A percentile compares a stretch with the other conserved stretches of the same genome.
Evolutionary conservation across 176 grass and related monocot species (phyloP).

Genomic region (Oryza glaberrima): DNA sequence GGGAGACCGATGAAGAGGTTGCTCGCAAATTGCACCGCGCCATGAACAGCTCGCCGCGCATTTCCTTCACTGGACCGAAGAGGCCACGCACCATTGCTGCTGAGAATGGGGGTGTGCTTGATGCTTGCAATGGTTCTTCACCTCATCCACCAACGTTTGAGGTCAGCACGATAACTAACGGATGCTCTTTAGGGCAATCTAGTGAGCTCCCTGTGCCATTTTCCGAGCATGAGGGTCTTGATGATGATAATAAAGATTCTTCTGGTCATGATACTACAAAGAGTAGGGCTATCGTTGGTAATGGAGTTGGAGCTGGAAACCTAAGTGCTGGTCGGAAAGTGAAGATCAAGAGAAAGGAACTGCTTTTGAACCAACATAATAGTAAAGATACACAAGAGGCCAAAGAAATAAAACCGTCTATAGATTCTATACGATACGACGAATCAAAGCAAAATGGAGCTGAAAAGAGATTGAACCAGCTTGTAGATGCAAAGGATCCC

Average conservation of each 20-base stretch:
- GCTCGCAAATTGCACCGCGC: conserved; percentile 65
- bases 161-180: conserved; percentile 33
- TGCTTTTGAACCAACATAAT: conserved; percentile 58
- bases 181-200: conserved; percentile 45
- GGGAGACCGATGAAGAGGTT: conserved; percentile 55
- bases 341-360: conserved; percentile 73
- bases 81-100: not conserved
- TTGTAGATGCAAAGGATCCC: conserved; percentile 38
- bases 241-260: conserved; percentile 3
- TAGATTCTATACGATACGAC: conserved; percentile 35
- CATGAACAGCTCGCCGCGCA: conserved; percentile 68
- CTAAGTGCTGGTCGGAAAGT: conserved; percentile 39
- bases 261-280: not conserved
- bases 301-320: conserved; percentile 29
- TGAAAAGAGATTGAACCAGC: conserved; percentile 12
- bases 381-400: conserved; percentile 44
- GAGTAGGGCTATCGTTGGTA: conserved; percentile 16
- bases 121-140: conserved; percentile 47
- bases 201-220: conserved; percentile 23
- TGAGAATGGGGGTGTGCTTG: not conserved
- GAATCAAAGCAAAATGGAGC: conserved; percentile 36
- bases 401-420: conserved; percentile 45
- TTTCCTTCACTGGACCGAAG: conserved; percentile 60
- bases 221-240: conserved; percentile 14
- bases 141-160: not conserved